A percentile compares a stretch with the other conserved stretches of the same genome.
Evolutionary conservation across 129 eudicot genomes (phyloP).

Genomic region (Tagetes erecta): DNA sequence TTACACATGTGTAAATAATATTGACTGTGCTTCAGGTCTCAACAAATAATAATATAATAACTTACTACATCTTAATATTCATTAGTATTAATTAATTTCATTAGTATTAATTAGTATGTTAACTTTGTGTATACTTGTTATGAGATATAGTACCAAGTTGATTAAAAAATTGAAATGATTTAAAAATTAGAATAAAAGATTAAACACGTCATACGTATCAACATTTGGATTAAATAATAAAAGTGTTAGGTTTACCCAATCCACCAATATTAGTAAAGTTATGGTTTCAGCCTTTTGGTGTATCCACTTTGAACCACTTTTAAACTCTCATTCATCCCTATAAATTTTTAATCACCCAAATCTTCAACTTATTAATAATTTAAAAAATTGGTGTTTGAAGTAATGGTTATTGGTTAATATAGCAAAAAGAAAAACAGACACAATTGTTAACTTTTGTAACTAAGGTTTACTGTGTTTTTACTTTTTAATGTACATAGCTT

Average conservation of each 20-base stretch:
- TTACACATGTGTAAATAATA: neutral
- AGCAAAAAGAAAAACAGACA: too few species aligned
- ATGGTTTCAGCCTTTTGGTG: conserved; percentile 12
- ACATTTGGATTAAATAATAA: conserved; percentile 2
- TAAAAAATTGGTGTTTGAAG: too few species aligned
- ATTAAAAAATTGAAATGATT: neutral
- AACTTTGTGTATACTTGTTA: neutral
- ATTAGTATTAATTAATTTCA: too few species aligned
- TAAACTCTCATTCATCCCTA: neutral
- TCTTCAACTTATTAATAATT: neutral
- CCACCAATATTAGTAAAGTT: conserved; percentile 24
- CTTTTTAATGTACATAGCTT: too few species aligned
- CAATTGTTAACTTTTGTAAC: too few species aligned
- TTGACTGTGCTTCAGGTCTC: too few species aligned
- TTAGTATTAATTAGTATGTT: neutral
- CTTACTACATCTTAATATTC: too few species aligned
- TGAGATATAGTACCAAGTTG: neutral
- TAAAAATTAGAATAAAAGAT: conserved; percentile 6
- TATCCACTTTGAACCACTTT: neutral
- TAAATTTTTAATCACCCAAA: neutral
- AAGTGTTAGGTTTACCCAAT: conserved; percentile 36
- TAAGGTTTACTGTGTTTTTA: too few species aligned
- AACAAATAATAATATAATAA: too few species aligned
- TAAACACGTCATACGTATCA: conserved; percentile 27
- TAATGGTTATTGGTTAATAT: too few species aligned